Evolutionary conservation across 768 basidiomycete genomes (phyloP), one percentile per base, ranked within the genome.

Genomic region (Amanita inopinata): DNA sequence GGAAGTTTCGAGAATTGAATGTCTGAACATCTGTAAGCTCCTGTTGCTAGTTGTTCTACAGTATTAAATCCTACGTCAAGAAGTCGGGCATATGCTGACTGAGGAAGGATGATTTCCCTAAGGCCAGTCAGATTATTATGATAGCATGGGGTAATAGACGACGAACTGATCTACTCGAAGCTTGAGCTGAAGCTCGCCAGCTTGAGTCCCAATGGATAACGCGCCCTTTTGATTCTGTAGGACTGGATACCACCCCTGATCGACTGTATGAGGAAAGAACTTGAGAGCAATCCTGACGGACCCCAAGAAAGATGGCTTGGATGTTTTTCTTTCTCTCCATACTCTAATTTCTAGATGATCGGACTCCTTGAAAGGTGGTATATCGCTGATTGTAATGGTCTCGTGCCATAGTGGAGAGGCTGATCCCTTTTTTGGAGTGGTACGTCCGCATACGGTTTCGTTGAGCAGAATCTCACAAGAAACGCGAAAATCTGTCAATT

Each of bases 201-300:
- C 70, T 53, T 83, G 81, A 33, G 75, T 53, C 51, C 78, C 73
- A 17, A 64, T 65, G 22, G 68, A 61, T 30, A 67, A 54, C 7
- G 68, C 60, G 28, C 70, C 74, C 31, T 63, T 55, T 32, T 73
- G 70, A 37, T 22, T 20, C n/a, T 37, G 35, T 40, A 83, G 62
- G 2, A 89, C 74, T 10, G 87, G 83, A 59, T 80, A 91, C 85
- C 85, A 92, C 10, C 89, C 89, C 55, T 92, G 88, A 4, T 86
- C 70, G 3, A 63, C 57, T 50, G 88, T 83, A 12, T 80, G 76
- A 18, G 88, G 70, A 17, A 80, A 74, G 52, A 91, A 85, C 53
- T 83, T 84, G 17, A 91, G 66, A 1, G 78, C 64, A 40, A 93
- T 76, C 17, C 68, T 69, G 15, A 80, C 70, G 19, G 66, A 70